phyloP scores from a whole-genome alignment of 2,329 filamentous ascomycete species.

The Nemania serpens region DNA sequence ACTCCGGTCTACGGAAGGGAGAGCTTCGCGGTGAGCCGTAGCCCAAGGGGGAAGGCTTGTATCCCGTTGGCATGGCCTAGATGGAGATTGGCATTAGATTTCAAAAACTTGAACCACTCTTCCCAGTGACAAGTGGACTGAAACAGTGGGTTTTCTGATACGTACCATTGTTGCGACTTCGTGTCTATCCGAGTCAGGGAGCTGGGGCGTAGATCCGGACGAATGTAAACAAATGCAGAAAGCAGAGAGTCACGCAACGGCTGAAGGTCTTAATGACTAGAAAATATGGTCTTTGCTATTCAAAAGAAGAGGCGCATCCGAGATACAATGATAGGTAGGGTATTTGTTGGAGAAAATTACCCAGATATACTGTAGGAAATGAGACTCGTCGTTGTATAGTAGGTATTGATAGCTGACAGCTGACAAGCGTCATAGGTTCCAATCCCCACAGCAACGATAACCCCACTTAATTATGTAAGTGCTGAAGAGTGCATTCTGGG shows the following conservation, averaged over 20 bases:
- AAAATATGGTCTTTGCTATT: background rate
- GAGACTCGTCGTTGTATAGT: background rate
- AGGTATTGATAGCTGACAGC: background rate
- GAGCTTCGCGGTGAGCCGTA: slow-evolving; percentile 72
- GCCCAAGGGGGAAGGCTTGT: slow-evolving; percentile 73
- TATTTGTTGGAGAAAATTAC: too few species aligned
- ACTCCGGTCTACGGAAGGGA: slow-evolving; percentile 66
- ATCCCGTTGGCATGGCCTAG: slow-evolving; percentile 60
- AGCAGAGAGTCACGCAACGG: background rate
- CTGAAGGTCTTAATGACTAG: background rate
- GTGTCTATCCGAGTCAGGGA: slow-evolving; percentile 13
- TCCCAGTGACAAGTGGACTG: slow-evolving; percentile 16
- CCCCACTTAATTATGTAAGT: background rate
- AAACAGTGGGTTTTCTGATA: slow-evolving; percentile 30
- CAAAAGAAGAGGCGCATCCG: background rate
- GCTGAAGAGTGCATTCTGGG: too few species aligned
- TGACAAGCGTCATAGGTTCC: background rate
- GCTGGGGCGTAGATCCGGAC: slow-evolving; percentile 8
- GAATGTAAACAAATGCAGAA: slow-evolving; percentile 23
- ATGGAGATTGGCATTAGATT: slow-evolving; percentile 11
- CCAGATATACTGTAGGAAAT: background rate
- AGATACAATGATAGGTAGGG: background rate
- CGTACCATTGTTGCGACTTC: slow-evolving; percentile 35
- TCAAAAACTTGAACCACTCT: background rate
- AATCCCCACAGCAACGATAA: slow-evolving; percentile 23